Evolutionary conservation across 805 yeast genomes (phyloP).

Genomic region (Saturnispora serradocipensis): DNA sequence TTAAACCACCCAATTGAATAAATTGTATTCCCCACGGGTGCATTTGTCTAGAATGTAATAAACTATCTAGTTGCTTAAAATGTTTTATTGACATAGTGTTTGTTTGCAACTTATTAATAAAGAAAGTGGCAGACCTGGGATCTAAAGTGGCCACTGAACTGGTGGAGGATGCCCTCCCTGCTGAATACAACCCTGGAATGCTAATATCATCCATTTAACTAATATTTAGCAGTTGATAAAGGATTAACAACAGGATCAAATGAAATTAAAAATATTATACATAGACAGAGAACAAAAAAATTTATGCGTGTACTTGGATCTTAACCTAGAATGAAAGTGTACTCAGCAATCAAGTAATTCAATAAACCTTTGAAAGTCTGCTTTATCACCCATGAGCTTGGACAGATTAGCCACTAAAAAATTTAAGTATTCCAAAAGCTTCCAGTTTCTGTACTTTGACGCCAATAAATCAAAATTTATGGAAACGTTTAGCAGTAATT

Average conservation of each 20-base stretch:
- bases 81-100: conserved; percentile 32
- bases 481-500: conserved; percentile 24
- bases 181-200: conserved; percentile 24
- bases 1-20: conserved; percentile 72
- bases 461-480: conserved; percentile 23
- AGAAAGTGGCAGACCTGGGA: conserved; percentile 33
- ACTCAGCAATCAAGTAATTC: conserved; percentile 20
- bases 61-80: conserved; percentile 25
- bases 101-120: conserved; percentile 30
- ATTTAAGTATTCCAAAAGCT: conserved; percentile 27
- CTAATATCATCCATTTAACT: conserved; percentile 15
- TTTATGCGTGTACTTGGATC: not conserved
- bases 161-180: conserved; percentile 19
- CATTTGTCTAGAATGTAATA: conserved; percentile 11
- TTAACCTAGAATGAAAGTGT: not conserved
- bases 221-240: not conserved
- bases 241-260: not conserved
- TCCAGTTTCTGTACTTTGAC: conserved; percentile 10
- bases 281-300: not conserved
- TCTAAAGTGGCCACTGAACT: conserved; percentile 1
- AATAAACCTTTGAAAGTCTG: conserved; percentile 16
- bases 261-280: not conserved
- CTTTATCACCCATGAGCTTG: conserved; percentile 23
- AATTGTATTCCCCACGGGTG: conserved; percentile 68
- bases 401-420: conserved; percentile 26